A percentile compares a stretch with the other conserved stretches of the same genome.
Conservation (phyloP, 73 alveolate genomes). For the Paramecium sexaurelia region DNA sequence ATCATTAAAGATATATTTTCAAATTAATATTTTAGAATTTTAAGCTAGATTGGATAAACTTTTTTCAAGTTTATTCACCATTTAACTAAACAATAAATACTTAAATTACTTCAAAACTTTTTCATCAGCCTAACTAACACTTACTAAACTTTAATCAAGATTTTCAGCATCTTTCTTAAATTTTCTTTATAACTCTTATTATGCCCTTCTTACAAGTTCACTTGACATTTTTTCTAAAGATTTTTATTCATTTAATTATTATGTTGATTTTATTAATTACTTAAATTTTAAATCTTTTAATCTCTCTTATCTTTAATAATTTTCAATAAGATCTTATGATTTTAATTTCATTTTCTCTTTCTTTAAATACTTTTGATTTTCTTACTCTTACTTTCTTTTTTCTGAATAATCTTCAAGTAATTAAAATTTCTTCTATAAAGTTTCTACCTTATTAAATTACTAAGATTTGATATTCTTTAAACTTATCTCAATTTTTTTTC, state of each 20-base stretch:
- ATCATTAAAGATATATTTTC: not conserved
- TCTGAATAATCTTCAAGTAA: not conserved
- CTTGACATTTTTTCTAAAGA: not conserved
- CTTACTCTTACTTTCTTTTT: not conserved
- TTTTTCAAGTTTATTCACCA: not conserved
- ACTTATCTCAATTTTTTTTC: not conserved
- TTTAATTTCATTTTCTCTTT: constrained; percentile 32
- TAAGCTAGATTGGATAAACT: not conserved
- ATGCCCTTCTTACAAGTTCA: not conserved
- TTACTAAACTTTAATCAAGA: not conserved
- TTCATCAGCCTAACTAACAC: constrained; percentile 9
- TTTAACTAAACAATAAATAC: not conserved
- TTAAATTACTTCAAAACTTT: not conserved
- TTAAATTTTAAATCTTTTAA: constrained; percentile 21
- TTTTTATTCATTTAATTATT: not conserved
- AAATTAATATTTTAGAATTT: constrained; percentile 8
- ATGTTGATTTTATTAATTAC: not conserved
- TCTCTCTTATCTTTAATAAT: constrained; percentile 36
- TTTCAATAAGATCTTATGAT: not conserved
- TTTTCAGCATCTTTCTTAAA: not conserved
- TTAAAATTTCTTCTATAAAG: not conserved
- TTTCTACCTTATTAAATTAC: not conserved
- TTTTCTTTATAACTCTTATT: not conserved
- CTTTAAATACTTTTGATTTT: not conserved
- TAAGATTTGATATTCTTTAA: not conserved